phyloP scores from a whole-genome alignment of 768 basidiomycete genomes.

The Pholiota microspora region DNA sequence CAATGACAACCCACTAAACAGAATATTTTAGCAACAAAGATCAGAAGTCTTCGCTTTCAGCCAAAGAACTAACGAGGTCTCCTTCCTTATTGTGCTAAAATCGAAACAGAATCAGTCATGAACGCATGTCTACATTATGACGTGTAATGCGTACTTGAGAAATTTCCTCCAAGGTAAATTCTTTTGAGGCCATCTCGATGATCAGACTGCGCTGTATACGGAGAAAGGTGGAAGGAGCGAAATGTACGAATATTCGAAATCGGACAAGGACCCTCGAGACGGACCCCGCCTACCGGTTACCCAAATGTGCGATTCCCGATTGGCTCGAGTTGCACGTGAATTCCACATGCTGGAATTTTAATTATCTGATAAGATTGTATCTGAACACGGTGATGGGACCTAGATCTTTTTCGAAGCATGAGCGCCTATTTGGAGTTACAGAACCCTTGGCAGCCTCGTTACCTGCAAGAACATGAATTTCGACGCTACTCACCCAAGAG shows the following conservation, averaged over 20 bases:
- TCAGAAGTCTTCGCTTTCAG: too few relatives aligned
- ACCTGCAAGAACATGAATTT: too few relatives aligned
- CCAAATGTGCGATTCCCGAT: not conserved
- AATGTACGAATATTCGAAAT: not conserved
- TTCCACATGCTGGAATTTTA: not conserved
- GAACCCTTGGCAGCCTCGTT: not conserved
- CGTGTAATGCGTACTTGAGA: conserved; percentile 46
- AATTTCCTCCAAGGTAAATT: conserved; percentile 60
- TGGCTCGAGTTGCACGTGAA: conserved; percentile 6
- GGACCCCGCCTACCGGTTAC: not conserved
- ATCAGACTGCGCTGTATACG: not conserved
- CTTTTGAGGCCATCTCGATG: conserved; percentile 22
- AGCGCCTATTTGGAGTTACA: not conserved
- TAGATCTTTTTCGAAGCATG: not conserved
- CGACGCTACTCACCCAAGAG: too few relatives aligned
- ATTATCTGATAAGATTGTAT: conserved; percentile 8
- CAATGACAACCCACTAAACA: conserved; percentile 77
- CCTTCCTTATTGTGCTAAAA: conserved; percentile 83
- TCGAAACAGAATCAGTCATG: not conserved
- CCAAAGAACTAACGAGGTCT: conserved; percentile 73
- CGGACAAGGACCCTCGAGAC: not conserved
- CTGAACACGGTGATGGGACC: too few relatives aligned
- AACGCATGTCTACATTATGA: not conserved
- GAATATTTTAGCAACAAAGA: too few relatives aligned
- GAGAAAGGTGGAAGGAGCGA: not conserved